Percentiles rank a stretch among this genome's conserved stretches.
Conservation (phyloP, 805 yeast genomes). For the Candida endomychidarum region DNA sequence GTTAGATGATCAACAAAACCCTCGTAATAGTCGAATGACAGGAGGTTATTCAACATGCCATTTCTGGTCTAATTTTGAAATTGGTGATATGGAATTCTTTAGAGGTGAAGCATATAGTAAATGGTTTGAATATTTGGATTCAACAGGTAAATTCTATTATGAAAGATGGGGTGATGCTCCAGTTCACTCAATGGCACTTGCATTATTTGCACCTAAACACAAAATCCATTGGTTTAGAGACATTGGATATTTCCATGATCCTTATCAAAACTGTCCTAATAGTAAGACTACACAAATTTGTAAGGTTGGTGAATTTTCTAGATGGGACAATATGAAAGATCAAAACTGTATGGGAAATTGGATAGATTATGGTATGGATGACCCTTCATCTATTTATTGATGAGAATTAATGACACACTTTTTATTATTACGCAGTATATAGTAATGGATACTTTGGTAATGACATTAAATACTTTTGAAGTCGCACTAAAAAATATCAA, state of each 20-base stretch:
- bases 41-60: slow-evolving; percentile 70
- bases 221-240: slow-evolving; percentile 86
- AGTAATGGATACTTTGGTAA: not conserved
- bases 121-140: slow-evolving; percentile 65
- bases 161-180: slow-evolving; percentile 97
- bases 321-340: slow-evolving; percentile 49
- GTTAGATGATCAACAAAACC: slow-evolving; percentile 51
- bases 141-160: slow-evolving; percentile 78
- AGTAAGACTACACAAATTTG: slow-evolving; percentile 48
- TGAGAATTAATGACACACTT: not conserved
- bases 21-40: slow-evolving; percentile 40
- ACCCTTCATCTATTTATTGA: slow-evolving; percentile 8
- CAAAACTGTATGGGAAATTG: slow-evolving; percentile 79
- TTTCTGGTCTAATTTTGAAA: slow-evolving; percentile 90
- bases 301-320: slow-evolving; percentile 52
- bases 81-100: slow-evolving; percentile 80
- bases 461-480: not conserved
- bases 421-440: too few species aligned
- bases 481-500: not conserved
- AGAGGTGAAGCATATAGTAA: slow-evolving; percentile 63
- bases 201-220: slow-evolving; percentile 65
- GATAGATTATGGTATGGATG: slow-evolving; percentile 46
- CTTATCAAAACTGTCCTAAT: slow-evolving; percentile 75
- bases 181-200: slow-evolving; percentile 75
- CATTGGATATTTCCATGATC: slow-evolving; percentile 74